Conservation (phyloP, 1,139 yeast genomes). For the Suhomyces chickasaworum region DNA sequence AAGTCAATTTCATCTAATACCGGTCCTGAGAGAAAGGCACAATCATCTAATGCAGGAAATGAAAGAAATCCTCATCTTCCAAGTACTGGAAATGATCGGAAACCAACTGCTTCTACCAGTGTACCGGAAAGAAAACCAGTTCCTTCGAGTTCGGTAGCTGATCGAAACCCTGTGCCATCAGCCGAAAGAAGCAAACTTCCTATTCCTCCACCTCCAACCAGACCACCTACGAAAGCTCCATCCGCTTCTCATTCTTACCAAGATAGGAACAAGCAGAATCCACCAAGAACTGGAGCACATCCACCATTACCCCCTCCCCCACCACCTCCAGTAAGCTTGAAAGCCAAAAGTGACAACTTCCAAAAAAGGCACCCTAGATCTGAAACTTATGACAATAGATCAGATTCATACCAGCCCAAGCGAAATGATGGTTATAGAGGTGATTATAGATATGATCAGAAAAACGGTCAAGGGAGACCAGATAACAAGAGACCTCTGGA, state of each 20-base stretch:
- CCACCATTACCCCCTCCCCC: slow-evolving; percentile 33
- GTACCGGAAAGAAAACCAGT: neutral
- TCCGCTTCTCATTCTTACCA: slow-evolving; percentile 1
- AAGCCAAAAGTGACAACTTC: slow-evolving; percentile 14
- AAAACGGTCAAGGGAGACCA: slow-evolving; percentile 21
- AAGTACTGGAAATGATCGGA: neutral
- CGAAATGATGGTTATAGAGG: slow-evolving; percentile 10
- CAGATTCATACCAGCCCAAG: slow-evolving; percentile 12
- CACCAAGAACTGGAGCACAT: slow-evolving; percentile 15
- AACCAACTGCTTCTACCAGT: neutral
- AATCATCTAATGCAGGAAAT: neutral
- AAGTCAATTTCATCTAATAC: neutral
- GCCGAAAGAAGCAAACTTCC: slow-evolving; percentile 4
- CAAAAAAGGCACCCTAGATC: slow-evolving; percentile 4
- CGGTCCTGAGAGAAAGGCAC: slow-evolving; percentile 1
- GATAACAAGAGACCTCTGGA: slow-evolving; percentile 37
- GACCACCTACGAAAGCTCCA: slow-evolving; percentile 4
- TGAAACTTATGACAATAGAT: slow-evolving; percentile 10
- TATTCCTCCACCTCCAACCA: slow-evolving; percentile 8
- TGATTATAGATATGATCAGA: slow-evolving; percentile 12
- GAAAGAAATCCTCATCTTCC: neutral
- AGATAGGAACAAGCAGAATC: slow-evolving; percentile 5
- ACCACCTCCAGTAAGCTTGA: slow-evolving; percentile 23
- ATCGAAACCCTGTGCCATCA: neutral
- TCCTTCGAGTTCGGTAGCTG: neutral